Evolutionary conservation across 2,329 filamentous ascomycete genomes (phyloP).

Genomic region (Penicillium sp.): DNA sequence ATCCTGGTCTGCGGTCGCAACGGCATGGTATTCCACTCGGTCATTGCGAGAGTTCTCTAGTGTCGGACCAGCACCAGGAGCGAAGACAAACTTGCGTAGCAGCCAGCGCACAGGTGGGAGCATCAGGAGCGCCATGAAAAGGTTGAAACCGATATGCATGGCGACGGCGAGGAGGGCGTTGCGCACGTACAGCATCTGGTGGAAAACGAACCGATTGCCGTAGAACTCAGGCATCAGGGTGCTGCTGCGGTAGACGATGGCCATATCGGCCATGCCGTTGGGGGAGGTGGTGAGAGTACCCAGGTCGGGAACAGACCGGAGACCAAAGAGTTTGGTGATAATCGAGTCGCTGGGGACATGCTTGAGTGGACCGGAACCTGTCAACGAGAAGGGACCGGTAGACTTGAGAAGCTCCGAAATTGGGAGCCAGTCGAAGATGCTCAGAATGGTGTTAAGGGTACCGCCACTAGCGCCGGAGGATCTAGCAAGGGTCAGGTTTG

Average conservation of each 20-base stretch:
- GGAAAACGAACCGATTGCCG: conserved; percentile 59
- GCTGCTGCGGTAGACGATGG: conserved; percentile 62
- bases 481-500: conserved; percentile 18
- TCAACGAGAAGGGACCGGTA: conserved; percentile 54
- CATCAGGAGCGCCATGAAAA: conserved; percentile 49
- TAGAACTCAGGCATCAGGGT: conserved; percentile 59
- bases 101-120: conserved; percentile 56
- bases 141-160: conserved; percentile 50
- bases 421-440: conserved; percentile 50
- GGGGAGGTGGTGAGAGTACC: conserved; percentile 59
- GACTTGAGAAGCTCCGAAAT: conserved; percentile 47
- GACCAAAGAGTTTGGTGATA: conserved; percentile 46
- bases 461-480: conserved; percentile 55
- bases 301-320: conserved; percentile 56
- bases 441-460: conserved; percentile 67
- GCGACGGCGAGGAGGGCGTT: conserved; percentile 50
- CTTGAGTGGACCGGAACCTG: conserved; percentile 40
- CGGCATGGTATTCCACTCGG: conserved; percentile 44
- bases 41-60: conserved; percentile 45
- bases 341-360: conserved; percentile 33
- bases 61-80: conserved; percentile 53
- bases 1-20: conserved; percentile 45
- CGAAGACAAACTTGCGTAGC: conserved; percentile 47
- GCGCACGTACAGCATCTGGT: conserved; percentile 56
- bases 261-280: conserved; percentile 54